Conservation (phyloP, 352 stramenopile species). For the Globisporangium nunn region DNA sequence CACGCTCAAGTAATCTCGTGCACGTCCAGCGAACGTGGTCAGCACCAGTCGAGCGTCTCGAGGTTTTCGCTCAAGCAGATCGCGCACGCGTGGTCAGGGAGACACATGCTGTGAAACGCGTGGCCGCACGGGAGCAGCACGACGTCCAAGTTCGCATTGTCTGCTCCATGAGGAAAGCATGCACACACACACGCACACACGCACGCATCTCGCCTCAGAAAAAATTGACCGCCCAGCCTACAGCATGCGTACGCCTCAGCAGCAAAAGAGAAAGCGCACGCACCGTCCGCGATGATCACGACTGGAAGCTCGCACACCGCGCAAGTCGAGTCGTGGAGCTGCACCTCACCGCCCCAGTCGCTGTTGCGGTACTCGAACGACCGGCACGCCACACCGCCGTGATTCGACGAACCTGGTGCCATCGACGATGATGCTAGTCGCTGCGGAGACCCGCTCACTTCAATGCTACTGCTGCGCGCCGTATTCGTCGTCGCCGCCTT, state of each 20-base stretch:
- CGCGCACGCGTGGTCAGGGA: slow-evolving; percentile 54
- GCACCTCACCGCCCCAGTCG: slow-evolving; percentile 82
- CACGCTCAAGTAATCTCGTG: not conserved
- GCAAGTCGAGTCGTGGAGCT: slow-evolving; percentile 77
- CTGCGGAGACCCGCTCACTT: no score
- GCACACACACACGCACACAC: slow-evolving; percentile 3
- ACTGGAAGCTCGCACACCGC: slow-evolving; percentile 68
- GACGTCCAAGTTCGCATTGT: slow-evolving; percentile 71
- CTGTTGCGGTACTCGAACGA: slow-evolving; percentile 81
- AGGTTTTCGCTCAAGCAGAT: slow-evolving; percentile 61
- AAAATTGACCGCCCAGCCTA: not conserved
- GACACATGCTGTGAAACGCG: slow-evolving; percentile 62
- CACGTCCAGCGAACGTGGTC: not conserved
- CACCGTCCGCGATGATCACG: slow-evolving; percentile 76
- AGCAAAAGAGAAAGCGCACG: slow-evolving; percentile 8
- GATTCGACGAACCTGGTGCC: not conserved
- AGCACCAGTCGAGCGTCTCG: slow-evolving; percentile 31
- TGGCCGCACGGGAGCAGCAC: slow-evolving; percentile 73
- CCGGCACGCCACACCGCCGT: slow-evolving; percentile 19
- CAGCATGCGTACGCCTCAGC: no score
- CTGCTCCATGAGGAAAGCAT: slow-evolving; percentile 17
- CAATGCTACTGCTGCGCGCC: no score
- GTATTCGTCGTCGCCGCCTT: not conserved
- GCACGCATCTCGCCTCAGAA: not conserved
- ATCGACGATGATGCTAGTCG: not conserved